phyloP scores from a whole-genome alignment of 768 basidiomycete genomes.

The Lactarius evosmus region DNA sequence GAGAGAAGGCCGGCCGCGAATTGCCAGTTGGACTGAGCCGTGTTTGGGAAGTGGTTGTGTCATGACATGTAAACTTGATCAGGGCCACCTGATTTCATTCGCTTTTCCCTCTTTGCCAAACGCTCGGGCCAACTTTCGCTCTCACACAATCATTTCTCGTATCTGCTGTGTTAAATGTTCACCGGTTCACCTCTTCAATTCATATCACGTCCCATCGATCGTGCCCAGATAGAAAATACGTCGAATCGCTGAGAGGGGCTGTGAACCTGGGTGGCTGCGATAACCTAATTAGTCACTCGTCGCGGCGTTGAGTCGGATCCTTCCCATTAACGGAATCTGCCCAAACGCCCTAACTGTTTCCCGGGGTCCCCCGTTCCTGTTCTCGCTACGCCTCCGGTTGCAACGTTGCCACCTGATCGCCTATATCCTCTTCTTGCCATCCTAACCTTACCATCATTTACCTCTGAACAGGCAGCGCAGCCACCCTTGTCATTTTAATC shows the following conservation, averaged over 20 bases:
- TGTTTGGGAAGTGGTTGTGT: slow-evolving; percentile 27
- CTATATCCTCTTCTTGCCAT: not conserved
- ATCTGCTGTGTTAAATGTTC: slow-evolving; percentile 9
- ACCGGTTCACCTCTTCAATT: not conserved
- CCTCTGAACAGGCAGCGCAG: not conserved
- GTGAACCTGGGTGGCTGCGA: slow-evolving; percentile 19
- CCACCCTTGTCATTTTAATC: not conserved
- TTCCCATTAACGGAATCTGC: slow-evolving; percentile 30
- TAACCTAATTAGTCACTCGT: slow-evolving; percentile 23
- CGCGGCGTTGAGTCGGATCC: slow-evolving; percentile 34
- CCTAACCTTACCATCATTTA: no score
- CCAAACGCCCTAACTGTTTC: slow-evolving; percentile 15
- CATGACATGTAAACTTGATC: slow-evolving; percentile 23
- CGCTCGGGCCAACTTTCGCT: not conserved
- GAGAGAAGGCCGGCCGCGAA: slow-evolving; percentile 23
- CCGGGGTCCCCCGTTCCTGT: slow-evolving; percentile 29
- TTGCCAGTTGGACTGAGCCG: slow-evolving; percentile 30
- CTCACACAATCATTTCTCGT: slow-evolving; percentile 15
- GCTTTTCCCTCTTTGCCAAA: not conserved
- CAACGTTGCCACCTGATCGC: slow-evolving; percentile 25
- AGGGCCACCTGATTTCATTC: slow-evolving; percentile 17
- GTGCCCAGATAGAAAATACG: not conserved
- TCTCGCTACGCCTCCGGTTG: slow-evolving; percentile 31
- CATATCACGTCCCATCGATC: slow-evolving; percentile 16
- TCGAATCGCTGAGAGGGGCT: slow-evolving; percentile 20